phyloP scores from a whole-genome alignment of 2,329 filamentous ascomycete species.

The Fusarium sp. region DNA sequence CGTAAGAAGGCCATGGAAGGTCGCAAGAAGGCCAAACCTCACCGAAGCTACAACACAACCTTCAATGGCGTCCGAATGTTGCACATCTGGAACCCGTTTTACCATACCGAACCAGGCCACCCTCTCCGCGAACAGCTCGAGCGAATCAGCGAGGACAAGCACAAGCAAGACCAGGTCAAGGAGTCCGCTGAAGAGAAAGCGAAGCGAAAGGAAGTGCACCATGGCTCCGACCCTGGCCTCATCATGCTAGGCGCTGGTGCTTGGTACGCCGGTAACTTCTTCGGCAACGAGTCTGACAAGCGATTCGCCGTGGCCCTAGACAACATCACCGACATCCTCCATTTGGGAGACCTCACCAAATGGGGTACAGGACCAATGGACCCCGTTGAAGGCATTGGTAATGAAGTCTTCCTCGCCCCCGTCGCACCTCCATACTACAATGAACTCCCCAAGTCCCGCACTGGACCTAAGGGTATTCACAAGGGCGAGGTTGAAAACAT shows the following conservation, averaged over 20 bases:
- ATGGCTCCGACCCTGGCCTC: conserved; percentile 31
- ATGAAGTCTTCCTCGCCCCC: conserved; percentile 44
- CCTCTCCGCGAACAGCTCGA: conserved; percentile 36
- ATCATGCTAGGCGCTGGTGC: conserved; percentile 41
- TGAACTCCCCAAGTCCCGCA: conserved; percentile 20
- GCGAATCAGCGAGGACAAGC: conserved; percentile 34
- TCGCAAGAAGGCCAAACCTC: conserved; percentile 6
- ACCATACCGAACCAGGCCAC: conserved; percentile 54
- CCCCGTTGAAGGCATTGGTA: conserved; percentile 40
- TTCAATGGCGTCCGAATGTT: conserved; percentile 58
- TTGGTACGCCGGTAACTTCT: conserved; percentile 35
- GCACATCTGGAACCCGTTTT: conserved; percentile 71
- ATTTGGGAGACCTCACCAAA: conserved; percentile 27
- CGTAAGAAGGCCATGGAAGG: conserved; percentile 25
- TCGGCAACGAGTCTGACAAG: conserved; percentile 12
- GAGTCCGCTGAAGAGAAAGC: background rate
- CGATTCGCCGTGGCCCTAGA: conserved; percentile 33
- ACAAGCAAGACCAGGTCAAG: background rate
- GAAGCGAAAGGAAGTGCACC: conserved; percentile 8
- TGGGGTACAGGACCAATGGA: conserved; percentile 38
- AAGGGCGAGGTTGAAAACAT: conserved; percentile 40
- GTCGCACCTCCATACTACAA: conserved; percentile 39
- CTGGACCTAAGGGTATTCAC: conserved; percentile 30
- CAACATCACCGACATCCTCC: conserved; percentile 38
- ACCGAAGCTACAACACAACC: conserved; percentile 47